Evolutionary conservation across 805 yeast genomes (phyloP).

Genomic region (Kodamaea fukazawae): DNA sequence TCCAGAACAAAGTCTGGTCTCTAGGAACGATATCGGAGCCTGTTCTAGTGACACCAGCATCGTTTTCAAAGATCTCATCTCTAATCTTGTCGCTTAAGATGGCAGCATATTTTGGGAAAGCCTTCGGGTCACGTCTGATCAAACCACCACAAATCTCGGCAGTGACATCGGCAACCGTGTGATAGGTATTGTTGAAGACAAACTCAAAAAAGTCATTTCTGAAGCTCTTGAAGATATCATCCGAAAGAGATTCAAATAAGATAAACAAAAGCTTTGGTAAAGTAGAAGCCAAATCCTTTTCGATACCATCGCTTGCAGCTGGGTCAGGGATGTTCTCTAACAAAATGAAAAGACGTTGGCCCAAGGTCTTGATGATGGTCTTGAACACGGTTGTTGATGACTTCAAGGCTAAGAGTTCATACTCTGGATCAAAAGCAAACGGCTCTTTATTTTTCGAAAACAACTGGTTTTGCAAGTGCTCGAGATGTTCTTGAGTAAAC

Average conservation of each 20-base stretch:
- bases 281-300: conserved; percentile 40
- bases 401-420: conserved; percentile 55
- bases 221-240: conserved; percentile 48
- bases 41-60: conserved; percentile 74
- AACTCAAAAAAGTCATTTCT: conserved; percentile 52
- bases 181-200: conserved; percentile 55
- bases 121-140: conserved; percentile 58
- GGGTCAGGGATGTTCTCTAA: conserved; percentile 70
- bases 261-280: conserved; percentile 37
- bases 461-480: conserved; percentile 46
- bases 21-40: conserved; percentile 68
- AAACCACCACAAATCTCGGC: conserved; percentile 73
- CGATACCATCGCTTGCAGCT: conserved; percentile 49
- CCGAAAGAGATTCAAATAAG: conserved; percentile 56
- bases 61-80: conserved; percentile 69
- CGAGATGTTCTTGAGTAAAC: conserved; percentile 64
- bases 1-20: conserved; percentile 74
- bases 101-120: conserved; percentile 42
- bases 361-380: conserved; percentile 53
- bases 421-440: conserved; percentile 7
- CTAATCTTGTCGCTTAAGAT: conserved; percentile 51
- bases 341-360: conserved; percentile 58
- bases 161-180: conserved; percentile 61
- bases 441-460: conserved; percentile 20
- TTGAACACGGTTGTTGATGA: conserved; percentile 75